Base-by-base conservation (phyloP, 176 grass and related monocot species). In the Triticum timopheevii region DNA sequence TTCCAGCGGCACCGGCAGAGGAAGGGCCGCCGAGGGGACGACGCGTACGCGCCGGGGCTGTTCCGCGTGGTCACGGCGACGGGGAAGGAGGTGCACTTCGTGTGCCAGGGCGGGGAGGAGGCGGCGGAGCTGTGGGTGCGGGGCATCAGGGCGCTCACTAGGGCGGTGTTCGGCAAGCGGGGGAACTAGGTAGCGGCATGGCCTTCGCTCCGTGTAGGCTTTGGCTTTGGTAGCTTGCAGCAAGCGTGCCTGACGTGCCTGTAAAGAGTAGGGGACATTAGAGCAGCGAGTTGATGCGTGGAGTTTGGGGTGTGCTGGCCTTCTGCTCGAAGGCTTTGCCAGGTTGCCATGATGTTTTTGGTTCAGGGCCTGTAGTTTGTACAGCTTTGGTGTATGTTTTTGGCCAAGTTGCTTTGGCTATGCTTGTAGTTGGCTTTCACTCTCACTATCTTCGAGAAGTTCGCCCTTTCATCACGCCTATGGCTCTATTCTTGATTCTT, bases 21-120 rank as follows among this genome's bases (percentile, higher is more conserved):
- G 67, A 94, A 87, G 73, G 82, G 66, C 22, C 65, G 65, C 9
- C 73, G 73, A 0, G 83, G 73, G 1, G 20, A 83, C 3, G 92
- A 90, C 76, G 82, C 84, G 4, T 81, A 87, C n/a, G 90, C 96
- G 72, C 83, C 89, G 1, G 97, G 97, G 33, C 79, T 99, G 82
- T 99, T 97, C 89, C 84, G 90, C 63, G 97, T 97, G 61, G 90
- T 93, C 73, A 99, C 97, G 35, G 33, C 85, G 49, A 89, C 88
- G 62, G 94, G 85, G 73, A 94, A 90, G 89, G 97, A 97, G 87
- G 82, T 99, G 82, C 97, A 99, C 82, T 99, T 99, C 79, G 89
- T 97, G 74, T 96, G 92, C 80, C 19, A 89, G 54, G 97, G 90
- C 30, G 97, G 97, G 5, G 80, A 90, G 79, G 97, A 93, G 86